Conservation (phyloP, 1,284 basidiomycete genomes). For the Puccinia polysora region DNA sequence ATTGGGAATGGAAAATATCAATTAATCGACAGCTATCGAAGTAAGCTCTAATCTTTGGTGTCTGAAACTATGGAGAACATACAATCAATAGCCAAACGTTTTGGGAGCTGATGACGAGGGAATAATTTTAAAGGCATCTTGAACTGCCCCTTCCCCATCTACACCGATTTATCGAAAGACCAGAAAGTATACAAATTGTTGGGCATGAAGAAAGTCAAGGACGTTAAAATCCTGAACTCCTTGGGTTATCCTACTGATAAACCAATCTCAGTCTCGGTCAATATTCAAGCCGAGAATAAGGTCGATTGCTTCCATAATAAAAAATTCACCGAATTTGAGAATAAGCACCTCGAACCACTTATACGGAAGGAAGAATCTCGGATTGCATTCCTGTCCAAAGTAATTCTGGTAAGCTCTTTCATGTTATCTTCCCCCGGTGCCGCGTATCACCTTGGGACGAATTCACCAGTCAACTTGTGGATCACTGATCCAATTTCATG, state of each 20-base stretch:
- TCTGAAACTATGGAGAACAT: too few species aligned
- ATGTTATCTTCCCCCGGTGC: neutral
- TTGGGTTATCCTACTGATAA: too few species aligned
- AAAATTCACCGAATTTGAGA: too few species aligned
- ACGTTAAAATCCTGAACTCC: too few species aligned
- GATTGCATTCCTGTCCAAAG: conserved; percentile 7
- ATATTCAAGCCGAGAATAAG: neutral
- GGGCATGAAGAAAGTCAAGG: conserved; percentile 1
- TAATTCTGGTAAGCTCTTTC: conserved; percentile 1
- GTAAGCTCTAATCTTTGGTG: neutral
- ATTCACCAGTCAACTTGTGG: neutral
- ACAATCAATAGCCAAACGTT: too few species aligned
- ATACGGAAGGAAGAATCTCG: neutral
- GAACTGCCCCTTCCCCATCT: conserved; percentile 36
- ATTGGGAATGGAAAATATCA: conserved; percentile 28
- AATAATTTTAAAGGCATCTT: conserved; percentile 2
- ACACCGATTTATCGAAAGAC: conserved; percentile 14
- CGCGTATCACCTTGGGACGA: too few species aligned
- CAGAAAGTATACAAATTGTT: conserved; percentile 7
- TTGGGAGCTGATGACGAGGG: too few species aligned
- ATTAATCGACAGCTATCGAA: conserved; percentile 20
- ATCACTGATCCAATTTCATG: neutral
- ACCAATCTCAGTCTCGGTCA: too few species aligned
- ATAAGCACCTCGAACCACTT: neutral
- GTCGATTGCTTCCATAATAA: neutral